Conservation (phyloP, 2,329 filamentous ascomycete species). For the Diaporthe citri region DNA sequence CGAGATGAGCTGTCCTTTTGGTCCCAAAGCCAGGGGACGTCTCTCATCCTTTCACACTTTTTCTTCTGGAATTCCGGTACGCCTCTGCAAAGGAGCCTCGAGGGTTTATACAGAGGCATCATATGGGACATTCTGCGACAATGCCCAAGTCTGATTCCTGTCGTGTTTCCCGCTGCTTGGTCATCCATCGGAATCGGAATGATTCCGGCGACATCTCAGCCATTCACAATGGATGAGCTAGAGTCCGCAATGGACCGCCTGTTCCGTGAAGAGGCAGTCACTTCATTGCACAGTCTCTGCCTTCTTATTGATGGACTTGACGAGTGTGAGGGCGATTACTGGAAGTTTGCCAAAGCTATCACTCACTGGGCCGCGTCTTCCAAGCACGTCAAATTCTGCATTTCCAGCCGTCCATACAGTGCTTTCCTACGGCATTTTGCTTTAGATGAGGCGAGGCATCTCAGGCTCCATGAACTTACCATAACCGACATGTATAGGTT, state of each 20-base stretch:
- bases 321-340: slow-evolving; percentile 23
- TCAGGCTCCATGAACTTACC: slow-evolving; percentile 6
- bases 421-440: neutral
- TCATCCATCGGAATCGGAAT: neutral
- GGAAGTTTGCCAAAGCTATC: neutral
- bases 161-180: slow-evolving; percentile 31
- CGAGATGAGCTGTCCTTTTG: neutral
- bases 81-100: slow-evolving; percentile 36
- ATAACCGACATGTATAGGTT: slow-evolving; percentile 5
- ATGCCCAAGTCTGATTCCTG: slow-evolving; percentile 35
- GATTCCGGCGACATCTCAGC: neutral
- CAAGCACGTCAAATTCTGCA: slow-evolving; percentile 9
- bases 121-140: slow-evolving; percentile 40
- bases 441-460: neutral
- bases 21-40: neutral
- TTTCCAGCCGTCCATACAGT: slow-evolving; percentile 12
- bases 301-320: slow-evolving; percentile 19
- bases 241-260: neutral
- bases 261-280: neutral
- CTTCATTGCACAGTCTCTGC: neutral
- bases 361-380: neutral
- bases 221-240: neutral
- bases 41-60: slow-evolving; percentile 19
- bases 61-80: slow-evolving; percentile 40
- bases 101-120: slow-evolving; percentile 40